phyloP scores from a whole-genome alignment of 495 filamentous ascomycete genomes.

The Pseudomonodictys pantanalensis region DNA sequence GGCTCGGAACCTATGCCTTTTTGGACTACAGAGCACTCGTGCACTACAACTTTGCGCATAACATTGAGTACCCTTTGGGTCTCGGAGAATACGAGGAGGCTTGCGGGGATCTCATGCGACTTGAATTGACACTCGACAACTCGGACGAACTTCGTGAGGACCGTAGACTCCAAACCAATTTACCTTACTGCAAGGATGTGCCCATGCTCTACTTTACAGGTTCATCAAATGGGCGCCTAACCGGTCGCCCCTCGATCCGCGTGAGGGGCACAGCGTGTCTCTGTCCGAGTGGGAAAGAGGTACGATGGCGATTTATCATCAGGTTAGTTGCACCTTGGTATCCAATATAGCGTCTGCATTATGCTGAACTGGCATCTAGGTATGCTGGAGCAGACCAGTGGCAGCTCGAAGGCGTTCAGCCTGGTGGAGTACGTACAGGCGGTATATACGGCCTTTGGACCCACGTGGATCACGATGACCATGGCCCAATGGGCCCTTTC shows the following conservation, averaged over 20 bases:
- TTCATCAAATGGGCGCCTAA: slow-evolving; percentile 3
- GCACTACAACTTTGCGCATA: slow-evolving; percentile 28
- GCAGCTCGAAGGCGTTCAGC: slow-evolving; percentile 31
- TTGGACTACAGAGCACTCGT: slow-evolving; percentile 26
- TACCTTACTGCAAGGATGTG: slow-evolving; percentile 26
- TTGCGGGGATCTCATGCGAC: slow-evolving; percentile 26
- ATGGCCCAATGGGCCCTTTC: slow-evolving; percentile 26
- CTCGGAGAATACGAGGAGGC: slow-evolving; percentile 21
- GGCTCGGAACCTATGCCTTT: slow-evolving; percentile 29
- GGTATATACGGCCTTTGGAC: slow-evolving; percentile 29
- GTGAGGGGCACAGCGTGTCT: slow-evolving; percentile 21
- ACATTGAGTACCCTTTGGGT: slow-evolving; percentile 18
- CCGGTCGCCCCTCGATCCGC: slow-evolving; percentile 1
- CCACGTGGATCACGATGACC: slow-evolving; percentile 31
- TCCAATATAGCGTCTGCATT: not conserved
- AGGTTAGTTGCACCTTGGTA: slow-evolving; percentile 1
- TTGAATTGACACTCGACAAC: slow-evolving; percentile 14
- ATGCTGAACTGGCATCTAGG: not conserved
- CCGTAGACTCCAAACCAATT: slow-evolving; percentile 8
- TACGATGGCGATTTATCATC: slow-evolving; percentile 31
- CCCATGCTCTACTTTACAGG: slow-evolving; percentile 26
- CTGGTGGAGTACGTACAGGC: slow-evolving; percentile 23
- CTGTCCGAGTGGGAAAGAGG: slow-evolving; percentile 13
- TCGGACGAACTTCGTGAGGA: slow-evolving; percentile 13
- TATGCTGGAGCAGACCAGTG: slow-evolving; percentile 29